Evolutionary conservation across 192 early-diverging fungal genomes (phyloP).

Genomic region (Entomortierella lignicola): DNA sequence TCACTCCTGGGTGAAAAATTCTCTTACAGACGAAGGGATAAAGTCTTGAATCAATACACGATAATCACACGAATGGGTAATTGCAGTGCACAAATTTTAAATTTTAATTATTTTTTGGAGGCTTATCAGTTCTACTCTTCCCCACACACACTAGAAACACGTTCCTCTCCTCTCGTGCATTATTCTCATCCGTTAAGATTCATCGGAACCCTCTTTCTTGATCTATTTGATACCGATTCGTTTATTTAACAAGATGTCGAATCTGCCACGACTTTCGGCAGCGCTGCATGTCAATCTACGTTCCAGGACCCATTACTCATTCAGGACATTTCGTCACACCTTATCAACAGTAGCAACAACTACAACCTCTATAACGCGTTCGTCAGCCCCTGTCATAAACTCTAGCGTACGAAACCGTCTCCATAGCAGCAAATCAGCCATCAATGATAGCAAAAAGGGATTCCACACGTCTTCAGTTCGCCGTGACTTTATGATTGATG

Average conservation of each 20-base stretch:
- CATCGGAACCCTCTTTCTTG: no score
- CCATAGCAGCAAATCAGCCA: neutral
- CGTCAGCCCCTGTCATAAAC: neutral
- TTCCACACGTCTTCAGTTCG: constrained; percentile 34
- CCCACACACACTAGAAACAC: no score
- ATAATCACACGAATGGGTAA: no score
- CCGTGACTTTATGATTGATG: constrained; percentile 34
- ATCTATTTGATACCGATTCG: no score
- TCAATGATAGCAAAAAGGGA: neutral
- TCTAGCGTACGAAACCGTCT: neutral
- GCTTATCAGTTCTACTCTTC: no score
- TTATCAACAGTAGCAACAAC: neutral
- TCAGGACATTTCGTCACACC: constrained; percentile 14
- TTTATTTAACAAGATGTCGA: constrained; percentile 36
- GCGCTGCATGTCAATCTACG: constrained; percentile 1
- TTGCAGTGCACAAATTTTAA: no score
- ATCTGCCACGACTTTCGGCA: constrained; percentile 26
- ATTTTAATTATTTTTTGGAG: no score
- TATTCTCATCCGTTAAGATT: no score
- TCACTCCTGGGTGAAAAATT: no score
- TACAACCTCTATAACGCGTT: neutral
- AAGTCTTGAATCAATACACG: no score
- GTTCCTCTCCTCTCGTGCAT: no score
- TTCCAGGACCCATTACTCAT: constrained; percentile 4
- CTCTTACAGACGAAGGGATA: no score